phyloP scores from a whole-genome alignment of 768 basidiomycete genomes.

The Auriscalpium microsporum region DNA sequence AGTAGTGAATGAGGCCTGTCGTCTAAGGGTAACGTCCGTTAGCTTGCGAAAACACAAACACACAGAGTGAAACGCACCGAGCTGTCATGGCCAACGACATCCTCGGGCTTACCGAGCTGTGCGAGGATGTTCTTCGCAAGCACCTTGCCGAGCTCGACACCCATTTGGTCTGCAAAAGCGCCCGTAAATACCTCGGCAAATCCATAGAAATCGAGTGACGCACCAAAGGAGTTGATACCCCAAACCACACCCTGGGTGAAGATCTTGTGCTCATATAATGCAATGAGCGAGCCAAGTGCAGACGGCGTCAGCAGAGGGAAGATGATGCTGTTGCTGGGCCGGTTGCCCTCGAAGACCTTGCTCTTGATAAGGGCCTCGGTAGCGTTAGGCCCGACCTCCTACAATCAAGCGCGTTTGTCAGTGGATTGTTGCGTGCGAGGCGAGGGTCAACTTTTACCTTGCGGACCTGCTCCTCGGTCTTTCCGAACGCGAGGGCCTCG shows the following conservation, averaged over 20 bases:
- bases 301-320: constrained; percentile 90
- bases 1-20: constrained; percentile 93
- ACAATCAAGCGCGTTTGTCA: neutral
- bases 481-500: constrained; percentile 96
- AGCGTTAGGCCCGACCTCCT: constrained; percentile 57
- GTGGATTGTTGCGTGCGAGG: neutral
- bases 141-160: constrained; percentile 96
- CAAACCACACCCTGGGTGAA: constrained; percentile 95
- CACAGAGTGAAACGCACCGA: constrained; percentile 37
- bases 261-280: constrained; percentile 97
- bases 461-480: constrained; percentile 82
- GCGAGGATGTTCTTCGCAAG: constrained; percentile 93
- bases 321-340: constrained; percentile 92
- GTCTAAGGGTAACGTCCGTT: constrained; percentile 43
- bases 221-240: constrained; percentile 98
- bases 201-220: constrained; percentile 14
- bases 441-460: constrained; percentile 17
- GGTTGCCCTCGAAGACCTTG: constrained; percentile 97
- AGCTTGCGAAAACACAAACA: neutral
- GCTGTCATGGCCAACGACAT: constrained; percentile 84
- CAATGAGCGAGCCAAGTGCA: constrained; percentile 82
- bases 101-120: constrained; percentile 71
- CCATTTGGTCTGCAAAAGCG: constrained; percentile 80
- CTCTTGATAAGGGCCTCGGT: constrained; percentile 86
- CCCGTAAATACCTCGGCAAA: neutral